Conservation (phyloP, 148 eudicot species). For the Chenopodium berlandieri region DNA sequence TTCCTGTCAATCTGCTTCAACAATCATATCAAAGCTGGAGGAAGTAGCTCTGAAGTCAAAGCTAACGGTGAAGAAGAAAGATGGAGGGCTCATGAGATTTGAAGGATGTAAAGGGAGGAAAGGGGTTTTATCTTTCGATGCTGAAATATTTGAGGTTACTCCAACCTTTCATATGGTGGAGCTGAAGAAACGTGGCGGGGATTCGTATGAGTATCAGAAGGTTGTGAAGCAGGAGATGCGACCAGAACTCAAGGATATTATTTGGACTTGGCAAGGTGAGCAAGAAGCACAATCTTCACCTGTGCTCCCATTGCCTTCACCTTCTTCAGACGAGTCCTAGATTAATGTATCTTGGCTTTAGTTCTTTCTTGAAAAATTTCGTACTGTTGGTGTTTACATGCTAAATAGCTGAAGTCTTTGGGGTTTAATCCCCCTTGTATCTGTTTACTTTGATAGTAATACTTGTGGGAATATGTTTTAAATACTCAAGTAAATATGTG, state of each 20-base stretch:
- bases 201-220: constrained; percentile 48
- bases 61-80: constrained; percentile 46
- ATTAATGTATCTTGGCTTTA: background rate
- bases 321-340: constrained; percentile 18
- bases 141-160: constrained; percentile 53
- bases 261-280: constrained; percentile 58
- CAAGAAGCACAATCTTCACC: constrained; percentile 22
- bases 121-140: constrained; percentile 40
- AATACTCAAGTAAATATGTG: background rate
- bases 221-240: constrained; percentile 36
- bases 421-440: background rate
- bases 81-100: constrained; percentile 42
- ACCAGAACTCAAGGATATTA: constrained; percentile 45
- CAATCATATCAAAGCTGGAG: constrained; percentile 41
- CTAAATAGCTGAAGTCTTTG: background rate
- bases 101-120: constrained; percentile 46
- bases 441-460: background rate
- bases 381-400: background rate
- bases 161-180: constrained; percentile 52
- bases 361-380: background rate
- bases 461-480: background rate
- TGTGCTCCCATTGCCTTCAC: constrained; percentile 20
- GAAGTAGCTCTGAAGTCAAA: constrained; percentile 40
- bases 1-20: constrained; percentile 37
- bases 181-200: constrained; percentile 49